phyloP scores from a whole-genome alignment of 139 green algal genomes.

The Gonium pectorale region DNA sequence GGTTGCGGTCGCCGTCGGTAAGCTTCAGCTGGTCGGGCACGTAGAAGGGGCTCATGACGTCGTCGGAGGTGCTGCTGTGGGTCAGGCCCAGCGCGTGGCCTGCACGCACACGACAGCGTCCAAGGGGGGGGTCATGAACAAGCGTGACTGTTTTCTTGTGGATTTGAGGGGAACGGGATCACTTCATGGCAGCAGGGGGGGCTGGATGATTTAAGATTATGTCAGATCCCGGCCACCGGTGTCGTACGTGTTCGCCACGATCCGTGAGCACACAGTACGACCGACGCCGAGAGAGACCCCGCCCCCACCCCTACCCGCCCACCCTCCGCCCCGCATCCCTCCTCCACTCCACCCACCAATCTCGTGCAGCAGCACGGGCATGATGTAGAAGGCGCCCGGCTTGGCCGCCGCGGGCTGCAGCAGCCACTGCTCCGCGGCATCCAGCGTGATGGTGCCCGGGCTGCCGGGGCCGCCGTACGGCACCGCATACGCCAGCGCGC shows the following conservation, averaged over 20 bases:
- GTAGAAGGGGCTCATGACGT: constrained; percentile 54
- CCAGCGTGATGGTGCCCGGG: constrained; percentile 10
- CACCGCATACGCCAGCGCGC: constrained; percentile 5
- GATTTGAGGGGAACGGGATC: no score
- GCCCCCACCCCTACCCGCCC: not conserved
- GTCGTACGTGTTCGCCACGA: no score
- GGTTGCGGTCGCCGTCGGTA: not conserved
- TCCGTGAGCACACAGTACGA: no score
- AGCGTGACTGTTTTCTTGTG: no score
- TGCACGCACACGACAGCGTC: not conserved
- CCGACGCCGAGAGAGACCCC: no score
- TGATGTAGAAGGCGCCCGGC: constrained; percentile 39
- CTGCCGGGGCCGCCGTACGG: not conserved
- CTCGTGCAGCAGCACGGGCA: constrained; percentile 51
- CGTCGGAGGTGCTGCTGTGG: constrained; percentile 26
- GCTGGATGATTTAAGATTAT: no score
- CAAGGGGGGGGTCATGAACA: no score
- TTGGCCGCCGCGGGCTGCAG: not conserved
- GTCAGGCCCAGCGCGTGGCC: constrained; percentile 52
- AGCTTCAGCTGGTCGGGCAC: not conserved
- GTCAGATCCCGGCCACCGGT: no score
- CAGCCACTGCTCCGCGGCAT: constrained; percentile 45
- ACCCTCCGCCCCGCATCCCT: not conserved
- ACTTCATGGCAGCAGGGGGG: no score
- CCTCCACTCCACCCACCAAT: constrained; percentile 4